Percentiles rank a stretch among this genome's conserved stretches.
Conservation (phyloP, 495 filamentous ascomycete genomes). For the Zalerion maritima region DNA sequence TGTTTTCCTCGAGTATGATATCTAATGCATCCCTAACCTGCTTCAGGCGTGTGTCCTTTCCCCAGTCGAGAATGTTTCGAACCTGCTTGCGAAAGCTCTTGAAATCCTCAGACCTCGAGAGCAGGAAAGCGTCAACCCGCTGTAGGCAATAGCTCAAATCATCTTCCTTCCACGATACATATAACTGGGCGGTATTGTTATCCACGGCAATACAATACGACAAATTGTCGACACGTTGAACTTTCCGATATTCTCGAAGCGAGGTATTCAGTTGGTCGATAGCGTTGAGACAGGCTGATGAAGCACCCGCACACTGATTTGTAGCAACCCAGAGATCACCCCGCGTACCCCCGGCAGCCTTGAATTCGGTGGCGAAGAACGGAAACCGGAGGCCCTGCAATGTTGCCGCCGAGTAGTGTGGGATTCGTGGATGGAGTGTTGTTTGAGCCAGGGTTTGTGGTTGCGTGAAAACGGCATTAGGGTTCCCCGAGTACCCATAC, state of each 20-base stretch:
- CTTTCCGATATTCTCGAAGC: constrained; percentile 2
- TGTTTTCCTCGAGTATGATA: constrained; percentile 7
- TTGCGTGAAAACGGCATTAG: no score
- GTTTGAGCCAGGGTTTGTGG: constrained; percentile 5
- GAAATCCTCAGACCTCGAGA: constrained; percentile 6
- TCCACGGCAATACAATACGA: constrained; percentile 5
- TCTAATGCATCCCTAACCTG: constrained; percentile 6
- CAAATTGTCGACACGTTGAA: constrained; percentile 4
- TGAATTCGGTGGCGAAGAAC: constrained; percentile 8
- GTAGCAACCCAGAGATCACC: constrained; percentile 9
- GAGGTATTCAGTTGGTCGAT: constrained; percentile 5
- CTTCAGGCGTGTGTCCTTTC: constrained; percentile 6
- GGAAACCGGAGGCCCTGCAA: constrained; percentile 7
- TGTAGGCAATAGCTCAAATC: constrained; percentile 7
- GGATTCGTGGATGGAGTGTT: constrained; percentile 5
- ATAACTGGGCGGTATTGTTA: constrained; percentile 6
- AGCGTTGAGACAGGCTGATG: constrained; percentile 7
- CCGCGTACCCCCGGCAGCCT: constrained; percentile 5
- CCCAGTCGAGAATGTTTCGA: constrained; percentile 8
- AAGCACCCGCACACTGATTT: constrained; percentile 9
- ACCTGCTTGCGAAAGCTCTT: constrained; percentile 6
- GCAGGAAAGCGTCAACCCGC: constrained; percentile 6
- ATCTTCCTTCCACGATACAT: constrained; percentile 6
- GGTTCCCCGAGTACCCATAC: no score
- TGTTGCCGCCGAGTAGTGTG: constrained; percentile 4